Percentiles rank a stretch among this genome's conserved stretches.
These are phyloP conservation scores for Lenwebbia sp. DNA, from an alignment of 345 rosid genomes.

Conservation along the genomic window DNA sequence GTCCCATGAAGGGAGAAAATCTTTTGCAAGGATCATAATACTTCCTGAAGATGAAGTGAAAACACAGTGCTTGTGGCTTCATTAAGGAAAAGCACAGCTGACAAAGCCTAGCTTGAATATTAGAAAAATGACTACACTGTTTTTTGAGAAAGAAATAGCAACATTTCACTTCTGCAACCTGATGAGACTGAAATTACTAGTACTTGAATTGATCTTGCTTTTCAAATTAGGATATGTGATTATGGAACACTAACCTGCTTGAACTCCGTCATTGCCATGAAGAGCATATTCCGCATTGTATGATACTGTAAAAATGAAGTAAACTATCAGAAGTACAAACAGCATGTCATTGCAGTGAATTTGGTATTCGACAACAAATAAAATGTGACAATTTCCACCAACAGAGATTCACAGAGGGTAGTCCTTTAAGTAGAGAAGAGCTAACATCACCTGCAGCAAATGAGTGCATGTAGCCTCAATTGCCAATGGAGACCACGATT, in stretches of 20 bases:
- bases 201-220: background rate
- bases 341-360: background rate
- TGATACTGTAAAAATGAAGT: constrained; percentile 49
- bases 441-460: constrained; percentile 44
- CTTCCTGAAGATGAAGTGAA: background rate
- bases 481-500: constrained; percentile 61
- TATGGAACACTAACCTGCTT: constrained; percentile 33
- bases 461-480: constrained; percentile 60
- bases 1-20: background rate
- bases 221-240: background rate
- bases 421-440: background rate
- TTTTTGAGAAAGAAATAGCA: background rate
- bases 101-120: background rate
- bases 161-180: background rate
- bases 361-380: background rate
- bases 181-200: background rate
- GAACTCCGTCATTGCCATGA: constrained; percentile 72
- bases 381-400: background rate
- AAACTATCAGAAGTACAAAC: background rate
- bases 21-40: background rate
- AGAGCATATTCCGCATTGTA: constrained; percentile 56
- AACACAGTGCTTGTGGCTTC: background rate
- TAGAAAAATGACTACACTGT: background rate
- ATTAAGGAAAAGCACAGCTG: background rate
- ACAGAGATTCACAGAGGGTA: background rate